Evolutionary conservation across 1,284 basidiomycete species (phyloP).

Genomic region (Chondrostereum purpureum): DNA sequence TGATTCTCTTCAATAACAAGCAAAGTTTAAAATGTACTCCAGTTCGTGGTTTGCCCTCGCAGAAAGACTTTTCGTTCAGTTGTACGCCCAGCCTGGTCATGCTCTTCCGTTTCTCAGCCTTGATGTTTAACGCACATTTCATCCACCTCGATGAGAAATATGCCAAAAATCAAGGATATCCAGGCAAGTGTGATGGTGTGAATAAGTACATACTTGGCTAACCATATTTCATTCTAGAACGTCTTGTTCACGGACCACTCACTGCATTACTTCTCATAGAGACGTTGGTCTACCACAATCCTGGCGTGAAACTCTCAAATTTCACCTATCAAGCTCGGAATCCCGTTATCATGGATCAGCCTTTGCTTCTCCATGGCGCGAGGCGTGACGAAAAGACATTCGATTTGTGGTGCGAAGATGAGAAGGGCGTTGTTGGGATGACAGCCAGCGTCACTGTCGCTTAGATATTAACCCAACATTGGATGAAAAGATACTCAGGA

Average conservation of each 20-base stretch:
- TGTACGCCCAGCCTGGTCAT: slow-evolving; percentile 66
- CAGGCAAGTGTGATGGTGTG: slow-evolving; percentile 38
- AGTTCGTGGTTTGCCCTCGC: slow-evolving; percentile 47
- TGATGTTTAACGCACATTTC: slow-evolving; percentile 74
- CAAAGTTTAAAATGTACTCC: neutral
- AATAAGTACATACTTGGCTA: slow-evolving; percentile 1
- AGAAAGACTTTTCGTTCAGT: slow-evolving; percentile 51
- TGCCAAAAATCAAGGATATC: slow-evolving; percentile 65
- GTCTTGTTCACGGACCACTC: slow-evolving; percentile 77
- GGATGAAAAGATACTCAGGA: no score
- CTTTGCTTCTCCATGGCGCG: slow-evolving; percentile 47
- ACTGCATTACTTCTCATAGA: slow-evolving; percentile 76
- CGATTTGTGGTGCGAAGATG: slow-evolving; percentile 50
- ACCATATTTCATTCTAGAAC: slow-evolving; percentile 36
- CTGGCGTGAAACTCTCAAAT: slow-evolving; percentile 33
- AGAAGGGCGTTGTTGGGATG: slow-evolving; percentile 68
- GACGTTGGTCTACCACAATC: slow-evolving; percentile 40
- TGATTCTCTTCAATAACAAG: slow-evolving; percentile 1
- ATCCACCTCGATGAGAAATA: slow-evolving; percentile 73
- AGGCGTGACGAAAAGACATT: slow-evolving; percentile 32
- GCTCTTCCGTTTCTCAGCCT: slow-evolving; percentile 78
- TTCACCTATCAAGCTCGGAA: slow-evolving; percentile 76
- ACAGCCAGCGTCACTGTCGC: slow-evolving; percentile 32
- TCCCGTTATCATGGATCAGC: slow-evolving; percentile 62
- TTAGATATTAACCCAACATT: neutral